A percentile compares a stretch with the other conserved stretches of the same genome.
Evolutionary conservation across 768 basidiomycete species (phyloP).

Genomic region (Boletus vinaceobasis): DNA sequence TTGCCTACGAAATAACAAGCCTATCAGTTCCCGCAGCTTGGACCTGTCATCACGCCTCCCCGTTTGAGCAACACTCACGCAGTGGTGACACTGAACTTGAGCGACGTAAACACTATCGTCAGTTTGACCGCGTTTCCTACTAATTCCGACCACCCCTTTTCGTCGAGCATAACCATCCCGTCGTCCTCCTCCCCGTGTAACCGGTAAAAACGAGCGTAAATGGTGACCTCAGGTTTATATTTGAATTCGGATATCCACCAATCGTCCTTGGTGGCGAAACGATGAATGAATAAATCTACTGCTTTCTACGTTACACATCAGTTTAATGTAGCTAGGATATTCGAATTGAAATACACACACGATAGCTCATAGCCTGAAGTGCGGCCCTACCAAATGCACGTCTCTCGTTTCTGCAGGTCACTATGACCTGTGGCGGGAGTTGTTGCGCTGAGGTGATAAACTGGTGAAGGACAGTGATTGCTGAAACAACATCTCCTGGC

Average conservation of each 20-base stretch:
- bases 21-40: too few species aligned
- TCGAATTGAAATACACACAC: conserved; percentile 18
- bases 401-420: conserved; percentile 29
- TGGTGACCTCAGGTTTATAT: conserved; percentile 34
- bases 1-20: conserved; percentile 17
- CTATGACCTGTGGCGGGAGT: conserved; percentile 32
- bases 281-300: conserved; percentile 31
- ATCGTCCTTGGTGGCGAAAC: conserved; percentile 34
- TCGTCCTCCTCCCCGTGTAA: conserved; percentile 33
- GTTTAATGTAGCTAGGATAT: not conserved
- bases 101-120: conserved; percentile 32
- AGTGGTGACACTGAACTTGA: conserved; percentile 33
- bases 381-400: conserved; percentile 31
- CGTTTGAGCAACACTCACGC: conserved; percentile 24
- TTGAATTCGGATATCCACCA: conserved; percentile 35
- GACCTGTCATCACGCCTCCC: too few species aligned
- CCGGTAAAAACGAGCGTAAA: conserved; percentile 33
- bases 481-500: conserved; percentile 29
- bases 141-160: conserved; percentile 32
- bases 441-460: conserved; percentile 27
- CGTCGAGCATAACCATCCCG: conserved; percentile 30
- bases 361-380: conserved; percentile 33
- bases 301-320: conserved; percentile 25
- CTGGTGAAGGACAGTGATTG: conserved; percentile 28
- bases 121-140: conserved; percentile 33